Conservation (phyloP, 768 basidiomycete species). For the Psilocybe cyanescens region DNA sequence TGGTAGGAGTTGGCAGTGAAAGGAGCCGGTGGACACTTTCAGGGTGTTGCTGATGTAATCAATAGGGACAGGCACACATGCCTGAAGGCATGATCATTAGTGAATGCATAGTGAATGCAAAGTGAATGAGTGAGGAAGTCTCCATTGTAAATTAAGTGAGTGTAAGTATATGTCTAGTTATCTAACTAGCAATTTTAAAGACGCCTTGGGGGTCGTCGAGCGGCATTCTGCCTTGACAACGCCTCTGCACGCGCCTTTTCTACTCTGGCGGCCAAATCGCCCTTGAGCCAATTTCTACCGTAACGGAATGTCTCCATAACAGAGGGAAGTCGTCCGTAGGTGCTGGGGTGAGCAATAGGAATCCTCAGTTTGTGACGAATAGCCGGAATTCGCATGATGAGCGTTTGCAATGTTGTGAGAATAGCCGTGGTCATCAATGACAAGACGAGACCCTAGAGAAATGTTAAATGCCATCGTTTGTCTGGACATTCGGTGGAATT, state of each 20-base stretch:
- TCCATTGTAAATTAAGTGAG: constrained; percentile 2
- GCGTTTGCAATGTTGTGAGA: constrained; percentile 54
- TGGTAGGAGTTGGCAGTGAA: background rate
- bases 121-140: background rate
- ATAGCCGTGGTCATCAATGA: constrained; percentile 42
- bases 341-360: constrained; percentile 33
- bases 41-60: constrained; percentile 10
- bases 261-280: constrained; percentile 7
- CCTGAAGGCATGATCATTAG: background rate
- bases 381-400: constrained; percentile 44
- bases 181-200: background rate
- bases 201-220: constrained; percentile 1
- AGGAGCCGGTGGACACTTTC: background rate
- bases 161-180: background rate
- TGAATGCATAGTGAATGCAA: background rate
- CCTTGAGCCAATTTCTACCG: constrained; percentile 5
- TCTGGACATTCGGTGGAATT: constrained; percentile 11
- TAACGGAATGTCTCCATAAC: constrained; percentile 6
- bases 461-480: background rate
- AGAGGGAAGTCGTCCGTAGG: constrained; percentile 35
- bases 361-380: constrained; percentile 45
- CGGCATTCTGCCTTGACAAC: constrained; percentile 7
- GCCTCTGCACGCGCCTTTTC: constrained; percentile 14
- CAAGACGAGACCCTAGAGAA: constrained; percentile 42
- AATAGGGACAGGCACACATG: background rate